These are phyloP conservation scores for Crithidia sp. DNA, from an alignment of 208 protist species.

Conservation along the genomic window DNA sequence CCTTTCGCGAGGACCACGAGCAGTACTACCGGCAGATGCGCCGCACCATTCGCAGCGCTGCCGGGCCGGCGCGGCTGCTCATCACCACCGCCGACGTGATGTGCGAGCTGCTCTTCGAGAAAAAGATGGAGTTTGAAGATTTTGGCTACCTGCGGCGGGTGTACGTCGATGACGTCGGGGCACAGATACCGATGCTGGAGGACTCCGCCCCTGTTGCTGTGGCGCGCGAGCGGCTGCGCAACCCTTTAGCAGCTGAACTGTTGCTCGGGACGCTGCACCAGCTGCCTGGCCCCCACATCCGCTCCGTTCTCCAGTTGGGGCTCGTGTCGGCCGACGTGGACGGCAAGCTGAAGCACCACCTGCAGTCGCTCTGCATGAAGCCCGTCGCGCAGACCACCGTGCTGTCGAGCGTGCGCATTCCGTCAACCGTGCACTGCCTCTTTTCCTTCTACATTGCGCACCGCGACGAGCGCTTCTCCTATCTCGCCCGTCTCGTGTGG, in stretches of 20 bases:
- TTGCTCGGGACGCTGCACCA: slow-evolving; percentile 87
- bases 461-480: slow-evolving; percentile 48
- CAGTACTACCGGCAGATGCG: slow-evolving; percentile 56
- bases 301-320: slow-evolving; percentile 84
- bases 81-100: slow-evolving; percentile 87
- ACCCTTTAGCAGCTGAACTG: slow-evolving; percentile 74
- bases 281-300: slow-evolving; percentile 79
- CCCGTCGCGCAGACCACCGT: slow-evolving; percentile 70
- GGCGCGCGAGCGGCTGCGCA: slow-evolving; percentile 69
- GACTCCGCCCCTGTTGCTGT: slow-evolving; percentile 50
- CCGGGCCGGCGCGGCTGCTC: slow-evolving; percentile 65
- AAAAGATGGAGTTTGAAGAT: slow-evolving; percentile 85
- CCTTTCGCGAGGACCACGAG: slow-evolving; percentile 58
- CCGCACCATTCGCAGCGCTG: slow-evolving; percentile 27
- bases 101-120: slow-evolving; percentile 82
- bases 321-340: slow-evolving; percentile 81
- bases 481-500: slow-evolving; percentile 60
- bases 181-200: slow-evolving; percentile 68
- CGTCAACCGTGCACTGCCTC: slow-evolving; percentile 80
- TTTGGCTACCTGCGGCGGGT: slow-evolving; percentile 87
- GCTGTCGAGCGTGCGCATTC: slow-evolving; percentile 67
- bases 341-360: slow-evolving; percentile 63
- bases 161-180: slow-evolving; percentile 82
- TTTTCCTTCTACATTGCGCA: slow-evolving; percentile 71
- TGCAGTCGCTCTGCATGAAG: slow-evolving; percentile 83